Evolutionary conservation across 1,284 basidiomycete genomes (phyloP).

Genomic region (Agaricales sp.): DNA sequence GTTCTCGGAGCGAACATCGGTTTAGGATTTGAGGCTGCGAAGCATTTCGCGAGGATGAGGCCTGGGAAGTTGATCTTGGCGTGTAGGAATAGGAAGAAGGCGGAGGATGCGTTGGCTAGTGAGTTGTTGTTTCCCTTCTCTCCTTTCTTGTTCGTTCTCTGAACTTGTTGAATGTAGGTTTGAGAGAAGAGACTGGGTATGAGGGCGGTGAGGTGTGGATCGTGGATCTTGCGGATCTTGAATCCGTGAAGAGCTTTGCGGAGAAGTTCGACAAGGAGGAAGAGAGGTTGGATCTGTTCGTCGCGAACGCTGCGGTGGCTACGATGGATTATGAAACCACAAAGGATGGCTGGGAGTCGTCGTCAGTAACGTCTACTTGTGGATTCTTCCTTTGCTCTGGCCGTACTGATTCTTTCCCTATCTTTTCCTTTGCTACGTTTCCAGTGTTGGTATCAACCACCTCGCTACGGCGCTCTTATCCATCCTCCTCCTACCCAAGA

Average conservation of each 20-base stretch:
- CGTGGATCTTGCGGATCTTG: slow-evolving; percentile 21
- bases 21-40: slow-evolving; percentile 22
- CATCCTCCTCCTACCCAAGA: slow-evolving; percentile 19
- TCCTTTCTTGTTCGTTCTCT: neutral
- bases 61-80: slow-evolving; percentile 19
- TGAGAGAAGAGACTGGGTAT: slow-evolving; percentile 15
- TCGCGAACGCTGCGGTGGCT: slow-evolving; percentile 21
- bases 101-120: slow-evolving; percentile 14
- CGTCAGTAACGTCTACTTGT: too few relatives aligned
- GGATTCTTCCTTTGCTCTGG: too few relatives aligned
- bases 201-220: slow-evolving; percentile 15
- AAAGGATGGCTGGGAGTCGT: slow-evolving; percentile 21
- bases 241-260: slow-evolving; percentile 20
- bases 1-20: slow-evolving; percentile 25
- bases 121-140: slow-evolving; percentile 2
- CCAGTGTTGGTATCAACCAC: slow-evolving; percentile 22
- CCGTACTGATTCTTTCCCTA: too few relatives aligned
- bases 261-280: slow-evolving; percentile 17
- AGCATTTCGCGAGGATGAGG: slow-evolving; percentile 22
- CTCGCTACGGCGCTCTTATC: slow-evolving; percentile 17
- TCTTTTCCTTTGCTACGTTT: slow-evolving; percentile 12
- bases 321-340: slow-evolving; percentile 12
- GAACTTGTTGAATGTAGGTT: neutral
- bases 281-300: slow-evolving; percentile 21
- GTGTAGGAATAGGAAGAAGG: slow-evolving; percentile 18